Conservation (phyloP, 2,329 filamentous ascomycete genomes). For the Alternaria triticina region DNA sequence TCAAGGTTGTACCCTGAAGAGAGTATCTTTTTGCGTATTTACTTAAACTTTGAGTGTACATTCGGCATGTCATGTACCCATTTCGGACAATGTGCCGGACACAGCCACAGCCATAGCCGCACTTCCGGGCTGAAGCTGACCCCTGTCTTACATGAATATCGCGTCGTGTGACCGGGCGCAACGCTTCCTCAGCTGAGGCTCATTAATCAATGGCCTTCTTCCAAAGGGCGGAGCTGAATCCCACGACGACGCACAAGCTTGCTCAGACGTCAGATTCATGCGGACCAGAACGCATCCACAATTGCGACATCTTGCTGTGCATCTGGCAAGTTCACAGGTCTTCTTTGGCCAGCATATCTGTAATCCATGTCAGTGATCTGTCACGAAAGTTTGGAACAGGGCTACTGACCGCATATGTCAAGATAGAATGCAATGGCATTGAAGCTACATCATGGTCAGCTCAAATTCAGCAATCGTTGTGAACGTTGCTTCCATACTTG, state of each 20-base stretch:
- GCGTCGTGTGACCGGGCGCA: conserved; percentile 7
- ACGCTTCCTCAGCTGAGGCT: conserved; percentile 16
- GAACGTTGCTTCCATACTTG: conserved; percentile 48
- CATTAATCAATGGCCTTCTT: conserved; percentile 14
- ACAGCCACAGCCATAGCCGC: conserved; percentile 39
- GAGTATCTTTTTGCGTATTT: not conserved
- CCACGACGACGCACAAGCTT: not conserved
- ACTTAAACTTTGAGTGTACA: not conserved
- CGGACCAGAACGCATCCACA: not conserved
- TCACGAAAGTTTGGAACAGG: not conserved
- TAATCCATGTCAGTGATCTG: not conserved
- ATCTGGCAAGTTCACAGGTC: conserved; percentile 28
- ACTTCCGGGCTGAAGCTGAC: conserved; percentile 16
- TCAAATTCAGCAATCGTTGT: not conserved
- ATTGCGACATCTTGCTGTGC: not conserved
- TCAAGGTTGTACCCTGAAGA: not conserved
- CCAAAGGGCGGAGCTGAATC: not conserved
- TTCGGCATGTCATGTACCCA: not conserved
- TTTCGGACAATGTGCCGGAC: conserved; percentile 12
- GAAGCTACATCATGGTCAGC: conserved; percentile 55
- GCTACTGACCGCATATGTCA: conserved; percentile 65
- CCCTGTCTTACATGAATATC: conserved; percentile 15
- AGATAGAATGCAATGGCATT: conserved; percentile 70
- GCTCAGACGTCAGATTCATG: not conserved
- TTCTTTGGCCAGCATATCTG: conserved; percentile 50